phyloP scores from a whole-genome alignment of 345 rosid species.

The Lumnitzera racemosa region DNA sequence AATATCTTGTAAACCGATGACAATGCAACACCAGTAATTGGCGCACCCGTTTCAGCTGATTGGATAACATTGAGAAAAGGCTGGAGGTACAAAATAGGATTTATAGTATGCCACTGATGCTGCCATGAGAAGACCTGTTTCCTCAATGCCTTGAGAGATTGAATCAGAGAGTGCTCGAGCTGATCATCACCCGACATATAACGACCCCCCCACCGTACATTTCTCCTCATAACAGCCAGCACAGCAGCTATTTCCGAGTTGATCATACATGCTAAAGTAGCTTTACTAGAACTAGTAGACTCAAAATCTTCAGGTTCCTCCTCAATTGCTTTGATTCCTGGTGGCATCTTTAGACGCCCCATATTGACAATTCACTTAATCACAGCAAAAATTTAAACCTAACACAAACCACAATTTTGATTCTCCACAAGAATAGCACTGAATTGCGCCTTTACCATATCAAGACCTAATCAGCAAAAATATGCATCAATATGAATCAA shows the following conservation, averaged over 20 bases:
- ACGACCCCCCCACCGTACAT: constrained; percentile 96
- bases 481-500: too few relatives aligned
- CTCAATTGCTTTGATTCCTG: constrained; percentile 86
- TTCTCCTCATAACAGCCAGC: constrained; percentile 95
- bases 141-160: constrained; percentile 75
- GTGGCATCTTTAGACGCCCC: constrained; percentile 88
- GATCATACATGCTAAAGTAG: constrained; percentile 71
- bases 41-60: constrained; percentile 93
- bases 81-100: constrained; percentile 75
- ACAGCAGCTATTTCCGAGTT: constrained; percentile 90
- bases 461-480: too few relatives aligned
- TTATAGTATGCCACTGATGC: constrained; percentile 80
- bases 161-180: constrained; percentile 84
- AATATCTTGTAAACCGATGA: constrained; percentile 87
- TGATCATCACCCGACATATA: constrained; percentile 94
- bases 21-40: constrained; percentile 85
- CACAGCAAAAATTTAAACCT: too few relatives aligned
- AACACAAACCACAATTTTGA: too few relatives aligned
- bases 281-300: constrained; percentile 38
- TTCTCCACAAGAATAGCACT: too few relatives aligned
- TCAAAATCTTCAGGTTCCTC: constrained; percentile 94
- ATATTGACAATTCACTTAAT: constrained; percentile 16
- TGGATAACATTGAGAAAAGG: constrained; percentile 88
- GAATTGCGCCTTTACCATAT: too few relatives aligned
- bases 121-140: constrained; percentile 83